Percentiles rank a stretch among this genome's conserved stretches.
phyloP scores from a whole-genome alignment of 345 rosid genomes.

The Gossypium australe region DNA sequence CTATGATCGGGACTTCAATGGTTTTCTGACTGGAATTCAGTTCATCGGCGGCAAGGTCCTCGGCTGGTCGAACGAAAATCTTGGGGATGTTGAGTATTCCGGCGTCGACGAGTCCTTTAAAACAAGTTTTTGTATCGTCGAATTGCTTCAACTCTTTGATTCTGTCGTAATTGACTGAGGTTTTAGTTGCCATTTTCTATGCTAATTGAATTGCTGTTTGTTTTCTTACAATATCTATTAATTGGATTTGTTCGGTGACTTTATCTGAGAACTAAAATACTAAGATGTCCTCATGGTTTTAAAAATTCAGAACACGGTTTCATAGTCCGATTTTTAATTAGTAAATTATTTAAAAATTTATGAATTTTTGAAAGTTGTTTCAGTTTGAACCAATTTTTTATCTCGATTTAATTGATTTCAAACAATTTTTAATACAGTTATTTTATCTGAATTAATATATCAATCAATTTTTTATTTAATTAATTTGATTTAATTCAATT shows the following conservation, averaged over 20 bases:
- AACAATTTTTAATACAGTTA: too few relatives aligned
- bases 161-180: background rate
- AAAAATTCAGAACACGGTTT: too few relatives aligned
- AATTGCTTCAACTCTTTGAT: constrained; percentile 23
- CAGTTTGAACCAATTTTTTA: too few relatives aligned
- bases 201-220: background rate
- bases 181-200: background rate
- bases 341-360: too few relatives aligned
- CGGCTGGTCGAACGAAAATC: constrained; percentile 23
- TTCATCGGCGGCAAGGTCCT: background rate
- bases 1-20: constrained; percentile 31
- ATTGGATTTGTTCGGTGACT: background rate
- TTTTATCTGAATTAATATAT: too few relatives aligned
- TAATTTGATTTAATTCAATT: too few relatives aligned
- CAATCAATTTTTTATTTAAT: too few relatives aligned
- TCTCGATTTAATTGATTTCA: too few relatives aligned
- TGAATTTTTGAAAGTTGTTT: too few relatives aligned
- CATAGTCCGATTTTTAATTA: too few relatives aligned
- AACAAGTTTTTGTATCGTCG: constrained; percentile 35
- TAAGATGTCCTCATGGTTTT: too few relatives aligned
- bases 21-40: background rate
- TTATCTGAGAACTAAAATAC: background rate
- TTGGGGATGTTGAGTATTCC: constrained; percentile 28
- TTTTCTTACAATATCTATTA: background rate
- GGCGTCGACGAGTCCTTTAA: constrained; percentile 34